Evolutionary conservation across 2,329 filamentous ascomycete species (phyloP), one percentile per base, ranked within the genome.

Genomic region (Cordyceps cateniannulata): DNA sequence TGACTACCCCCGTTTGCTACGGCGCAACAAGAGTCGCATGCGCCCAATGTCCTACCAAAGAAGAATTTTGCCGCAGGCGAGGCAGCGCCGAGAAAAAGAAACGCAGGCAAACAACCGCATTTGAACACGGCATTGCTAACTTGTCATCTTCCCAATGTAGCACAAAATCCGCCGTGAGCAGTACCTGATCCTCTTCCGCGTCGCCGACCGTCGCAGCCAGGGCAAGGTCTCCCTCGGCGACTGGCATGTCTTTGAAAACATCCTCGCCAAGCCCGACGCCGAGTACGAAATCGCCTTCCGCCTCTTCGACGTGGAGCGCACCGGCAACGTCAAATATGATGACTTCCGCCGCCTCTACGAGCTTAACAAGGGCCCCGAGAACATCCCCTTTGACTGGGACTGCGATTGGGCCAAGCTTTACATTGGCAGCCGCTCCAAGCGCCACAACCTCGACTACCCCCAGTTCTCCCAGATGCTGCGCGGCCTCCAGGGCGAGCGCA

Each of bases 271-370:
- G 77, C 90, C 95, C 64, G 95, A 98, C 71, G 95, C 95, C 73
- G 95, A 99, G 78, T 99, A 99, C 77, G 93, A 98, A 76, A 96
- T 99, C 69, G 93, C 95, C 18, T 99, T 98, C 79, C 90, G 95
- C 69, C 84, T 99, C 60, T 99, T 99, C 76, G 93, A 98, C 71
- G 83, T 91, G 68, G 87, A 93, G 56, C 85, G 90, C 63, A 89
- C 86, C 22, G 95, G 95, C 63, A 84, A 84, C 53, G 91, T 99
- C 70, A 93, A 93, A 73, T 96, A 93, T 71, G 89, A 96, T 44
- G 86, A 92, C 69, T 93, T 99, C 77, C 86, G 91, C 71, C 83
- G 85, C 62, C 79, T 93, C 62, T 97, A 96, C 77, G 89, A 93
- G 76, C 80, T 87, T 68, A 96, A 96, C 82, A 96, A 93, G 79